phyloP scores from a whole-genome alignment of 331 rosid genomes.

The Quercus phellos region DNA sequence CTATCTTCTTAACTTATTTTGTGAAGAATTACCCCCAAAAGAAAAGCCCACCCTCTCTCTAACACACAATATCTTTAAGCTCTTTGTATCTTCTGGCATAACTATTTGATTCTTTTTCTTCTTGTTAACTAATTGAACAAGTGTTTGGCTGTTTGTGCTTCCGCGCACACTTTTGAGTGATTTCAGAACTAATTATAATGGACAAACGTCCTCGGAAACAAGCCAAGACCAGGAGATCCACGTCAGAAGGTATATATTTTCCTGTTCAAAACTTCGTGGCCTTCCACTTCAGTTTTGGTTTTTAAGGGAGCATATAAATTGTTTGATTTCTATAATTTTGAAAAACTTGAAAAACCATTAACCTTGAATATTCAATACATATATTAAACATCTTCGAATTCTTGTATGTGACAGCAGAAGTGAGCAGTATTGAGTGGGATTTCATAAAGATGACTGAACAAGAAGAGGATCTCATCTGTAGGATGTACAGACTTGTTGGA shows the following conservation, averaged over 20 bases:
- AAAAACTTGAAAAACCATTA: background rate
- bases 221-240: conserved; percentile 14
- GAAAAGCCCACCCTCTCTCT: background rate
- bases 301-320: background rate
- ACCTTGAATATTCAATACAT: background rate
- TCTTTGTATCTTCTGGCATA: background rate
- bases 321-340: background rate
- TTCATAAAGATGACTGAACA: conserved; percentile 39
- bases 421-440: conserved; percentile 39
- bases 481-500: conserved; percentile 51
- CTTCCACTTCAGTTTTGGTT: background rate
- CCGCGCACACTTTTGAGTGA: background rate
- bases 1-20: background rate
- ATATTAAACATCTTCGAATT: background rate
- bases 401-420: conserved; percentile 30
- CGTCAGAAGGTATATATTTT: conserved; percentile 2
- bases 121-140: too few relatives aligned
- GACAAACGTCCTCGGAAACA: conserved; percentile 12
- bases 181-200: background rate
- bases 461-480: conserved; percentile 57
- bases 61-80: background rate
- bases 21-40: background rate
- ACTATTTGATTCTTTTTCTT: background rate
- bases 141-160: too few relatives aligned
- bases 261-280: background rate